Conservation (phyloP, 495 filamentous ascomycete genomes). For the Choiromyces venosus region DNA sequence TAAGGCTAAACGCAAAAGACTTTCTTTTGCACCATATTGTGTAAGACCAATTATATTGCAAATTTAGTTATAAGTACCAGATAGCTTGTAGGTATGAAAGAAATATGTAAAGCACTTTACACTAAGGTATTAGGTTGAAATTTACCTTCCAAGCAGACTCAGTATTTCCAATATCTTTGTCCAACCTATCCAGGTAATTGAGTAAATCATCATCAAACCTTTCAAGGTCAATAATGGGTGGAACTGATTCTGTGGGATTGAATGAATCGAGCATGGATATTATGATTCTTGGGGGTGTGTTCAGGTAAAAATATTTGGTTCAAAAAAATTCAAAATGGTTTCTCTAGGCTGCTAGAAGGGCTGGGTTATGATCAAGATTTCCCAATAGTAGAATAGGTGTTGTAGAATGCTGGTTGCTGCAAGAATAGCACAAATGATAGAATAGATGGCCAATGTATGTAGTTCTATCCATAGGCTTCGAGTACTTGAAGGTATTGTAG, state of each 20-base stretch:
- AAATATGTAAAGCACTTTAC: neutral
- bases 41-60: conserved; percentile 60
- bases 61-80: conserved; percentile 55
- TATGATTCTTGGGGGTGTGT: conserved; percentile 21
- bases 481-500: conserved; percentile 75
- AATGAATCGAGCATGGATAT: conserved; percentile 48
- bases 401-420: conserved; percentile 66
- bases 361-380: conserved; percentile 32
- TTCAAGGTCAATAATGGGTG: conserved; percentile 45
- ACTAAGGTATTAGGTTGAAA: neutral
- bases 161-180: conserved; percentile 48
- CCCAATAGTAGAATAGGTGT: conserved; percentile 67
- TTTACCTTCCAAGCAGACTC: conserved; percentile 49
- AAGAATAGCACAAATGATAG: conserved; percentile 76
- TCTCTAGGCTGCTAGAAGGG: conserved; percentile 55
- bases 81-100: conserved; percentile 43
- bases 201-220: conserved; percentile 46
- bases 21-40: conserved; percentile 53
- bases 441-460: conserved; percentile 69
- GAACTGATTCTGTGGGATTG: conserved; percentile 57
- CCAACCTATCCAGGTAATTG: conserved; percentile 48
- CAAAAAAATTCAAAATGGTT: conserved; percentile 58
- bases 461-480: conserved; percentile 63
- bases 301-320: conserved; percentile 50
- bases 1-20: conserved; percentile 43